These are phyloP conservation scores for Alnus glutinosa DNA, from an alignment of 306 rosid species.

Conservation along the genomic window DNA sequence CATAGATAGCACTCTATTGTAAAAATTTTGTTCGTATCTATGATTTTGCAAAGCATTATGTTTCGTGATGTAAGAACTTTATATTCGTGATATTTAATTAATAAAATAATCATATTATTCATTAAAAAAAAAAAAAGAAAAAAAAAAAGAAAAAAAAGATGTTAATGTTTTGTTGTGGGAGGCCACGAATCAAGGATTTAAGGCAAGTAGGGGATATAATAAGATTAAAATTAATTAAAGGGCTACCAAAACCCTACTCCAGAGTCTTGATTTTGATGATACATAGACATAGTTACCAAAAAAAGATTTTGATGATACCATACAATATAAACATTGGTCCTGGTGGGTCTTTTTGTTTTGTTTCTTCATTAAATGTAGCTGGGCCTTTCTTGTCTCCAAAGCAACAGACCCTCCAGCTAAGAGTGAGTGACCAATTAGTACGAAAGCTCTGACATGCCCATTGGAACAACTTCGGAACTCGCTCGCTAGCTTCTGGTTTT, in stretches of 20 bases:
- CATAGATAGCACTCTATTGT: too few species aligned
- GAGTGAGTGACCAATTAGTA: not conserved
- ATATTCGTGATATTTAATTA: too few species aligned
- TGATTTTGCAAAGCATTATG: too few species aligned
- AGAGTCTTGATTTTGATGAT: not conserved
- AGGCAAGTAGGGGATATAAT: not conserved
- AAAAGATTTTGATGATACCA: not conserved
- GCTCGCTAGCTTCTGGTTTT: not conserved
- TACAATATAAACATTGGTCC: not conserved
- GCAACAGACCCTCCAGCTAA: constrained; percentile 26
- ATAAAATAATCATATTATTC: too few species aligned
- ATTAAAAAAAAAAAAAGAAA: too few species aligned
- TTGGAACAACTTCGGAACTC: constrained; percentile 23
- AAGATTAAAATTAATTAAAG: not conserved
- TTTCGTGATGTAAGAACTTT: too few species aligned
- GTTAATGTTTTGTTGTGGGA: too few species aligned
- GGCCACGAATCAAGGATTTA: too few species aligned
- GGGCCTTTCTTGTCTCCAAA: constrained; percentile 34
- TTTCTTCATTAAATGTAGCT: constrained; percentile 26
- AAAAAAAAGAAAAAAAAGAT: too few species aligned
- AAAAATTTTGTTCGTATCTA: too few species aligned
- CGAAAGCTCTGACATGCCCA: not conserved
- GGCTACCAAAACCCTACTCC: not conserved
- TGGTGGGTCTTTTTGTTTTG: not conserved
- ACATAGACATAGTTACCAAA: not conserved